Evolutionary conservation across 2,329 filamentous ascomycete species (phyloP).

Genomic region (Exserohilum turcica): DNA sequence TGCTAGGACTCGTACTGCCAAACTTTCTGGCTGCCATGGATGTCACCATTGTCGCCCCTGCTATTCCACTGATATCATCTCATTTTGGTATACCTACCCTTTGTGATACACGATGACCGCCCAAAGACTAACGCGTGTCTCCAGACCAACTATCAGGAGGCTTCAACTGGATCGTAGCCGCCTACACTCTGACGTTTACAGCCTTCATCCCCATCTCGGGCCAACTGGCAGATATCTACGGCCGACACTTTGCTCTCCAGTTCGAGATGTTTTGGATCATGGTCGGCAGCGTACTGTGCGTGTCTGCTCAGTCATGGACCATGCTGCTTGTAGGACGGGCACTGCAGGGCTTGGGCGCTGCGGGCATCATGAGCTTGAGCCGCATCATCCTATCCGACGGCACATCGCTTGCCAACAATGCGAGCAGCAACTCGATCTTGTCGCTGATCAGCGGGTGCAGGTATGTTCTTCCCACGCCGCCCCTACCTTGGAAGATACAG

Average conservation of each 20-base stretch:
- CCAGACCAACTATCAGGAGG: constrained; percentile 60
- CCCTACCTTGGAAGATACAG: too few relatives aligned
- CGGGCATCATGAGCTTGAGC: constrained; percentile 65
- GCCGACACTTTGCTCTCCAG: constrained; percentile 64
- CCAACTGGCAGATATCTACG: constrained; percentile 68
- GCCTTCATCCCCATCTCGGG: constrained; percentile 71
- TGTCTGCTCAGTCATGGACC: constrained; percentile 62
- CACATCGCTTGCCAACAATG: constrained; percentile 72
- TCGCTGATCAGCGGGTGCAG: constrained; percentile 63
- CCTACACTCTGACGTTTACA: constrained; percentile 70
- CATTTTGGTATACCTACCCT: constrained; percentile 61
- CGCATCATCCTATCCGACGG: constrained; percentile 69
- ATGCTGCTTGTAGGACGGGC: constrained; percentile 67
- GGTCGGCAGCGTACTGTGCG: constrained; percentile 66
- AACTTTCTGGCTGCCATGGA: constrained; percentile 68
- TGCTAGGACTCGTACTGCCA: constrained; percentile 63
- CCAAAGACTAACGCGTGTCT: constrained; percentile 9
- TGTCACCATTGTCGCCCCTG: constrained; percentile 66
- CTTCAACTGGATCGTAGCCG: constrained; percentile 67
- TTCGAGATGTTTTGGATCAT: constrained; percentile 58
- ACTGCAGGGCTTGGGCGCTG: constrained; percentile 66
- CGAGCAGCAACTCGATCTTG: constrained; percentile 70
- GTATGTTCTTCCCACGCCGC: constrained; percentile 12
- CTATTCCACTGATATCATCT: constrained; percentile 65
- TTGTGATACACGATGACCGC: background rate